Percentiles rank a stretch among this genome's conserved stretches.
These are phyloP conservation scores for Sodiomyces alkalinus DNA, from an alignment of 2,329 filamentous ascomycete genomes.

Conservation along the genomic window DNA sequence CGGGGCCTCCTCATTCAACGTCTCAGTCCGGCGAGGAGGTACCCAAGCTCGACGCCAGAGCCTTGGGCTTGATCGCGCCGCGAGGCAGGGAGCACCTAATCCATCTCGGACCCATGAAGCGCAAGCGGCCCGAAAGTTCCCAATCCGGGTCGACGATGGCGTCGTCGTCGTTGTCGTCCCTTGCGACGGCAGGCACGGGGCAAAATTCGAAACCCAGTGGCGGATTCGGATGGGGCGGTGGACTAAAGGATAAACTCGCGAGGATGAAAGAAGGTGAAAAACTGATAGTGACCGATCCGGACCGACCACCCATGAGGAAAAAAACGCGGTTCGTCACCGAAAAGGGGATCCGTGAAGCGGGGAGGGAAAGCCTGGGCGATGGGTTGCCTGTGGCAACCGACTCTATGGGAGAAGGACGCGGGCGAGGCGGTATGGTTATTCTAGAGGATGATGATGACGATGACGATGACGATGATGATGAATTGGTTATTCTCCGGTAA, in stretches of 20 bases:
- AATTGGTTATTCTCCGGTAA: constrained; percentile 29
- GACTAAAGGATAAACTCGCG: constrained; percentile 37
- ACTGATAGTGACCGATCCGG: constrained; percentile 14
- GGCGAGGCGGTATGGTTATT: constrained; percentile 14
- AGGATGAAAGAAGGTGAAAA: constrained; percentile 48
- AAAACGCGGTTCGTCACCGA: constrained; percentile 70
- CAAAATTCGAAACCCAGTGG: constrained; percentile 11
- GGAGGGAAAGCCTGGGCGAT: constrained; percentile 55
- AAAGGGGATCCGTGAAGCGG: constrained; percentile 63
- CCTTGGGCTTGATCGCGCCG: constrained; percentile 24
- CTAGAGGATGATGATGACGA: constrained; percentile 26
- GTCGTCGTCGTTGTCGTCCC: constrained; percentile 4
- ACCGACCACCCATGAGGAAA: constrained; percentile 40
- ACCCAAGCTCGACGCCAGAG: constrained; percentile 25
- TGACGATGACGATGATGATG: constrained; percentile 31
- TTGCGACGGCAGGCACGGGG: constrained; percentile 2
- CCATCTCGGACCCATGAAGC: constrained; percentile 43
- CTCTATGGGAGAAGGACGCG: no score
- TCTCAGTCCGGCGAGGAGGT: constrained; percentile 10
- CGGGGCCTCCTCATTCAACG: constrained; percentile 2
- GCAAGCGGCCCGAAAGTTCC: constrained; percentile 40
- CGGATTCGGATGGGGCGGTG: constrained; percentile 41
- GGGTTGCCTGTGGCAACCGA: constrained; percentile 16
- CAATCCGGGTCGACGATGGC: constrained; percentile 16
- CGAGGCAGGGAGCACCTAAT: constrained; percentile 28